A percentile compares a stretch with the other conserved stretches of the same genome.
phyloP scores from a whole-genome alignment of 2,329 filamentous ascomycete genomes.

The Phoma sp. region DNA sequence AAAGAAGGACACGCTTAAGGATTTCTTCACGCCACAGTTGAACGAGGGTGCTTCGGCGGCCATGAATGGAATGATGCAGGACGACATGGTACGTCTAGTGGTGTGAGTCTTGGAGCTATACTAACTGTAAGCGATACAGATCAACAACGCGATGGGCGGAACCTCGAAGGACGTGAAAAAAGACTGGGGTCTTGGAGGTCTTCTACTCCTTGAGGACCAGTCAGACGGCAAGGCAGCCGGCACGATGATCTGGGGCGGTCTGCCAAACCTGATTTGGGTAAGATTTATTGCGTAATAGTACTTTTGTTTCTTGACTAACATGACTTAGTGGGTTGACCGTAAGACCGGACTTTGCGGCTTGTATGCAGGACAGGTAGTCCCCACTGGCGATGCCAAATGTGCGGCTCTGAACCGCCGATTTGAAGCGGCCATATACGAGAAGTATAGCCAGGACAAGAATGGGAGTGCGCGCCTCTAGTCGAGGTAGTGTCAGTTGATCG shows the following conservation, averaged over 20 bases:
- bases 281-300: conserved; percentile 1
- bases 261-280: conserved; percentile 45
- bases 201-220: conserved; percentile 31
- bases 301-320: neutral
- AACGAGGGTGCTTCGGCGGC: conserved; percentile 13
- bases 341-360: conserved; percentile 39
- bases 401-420: conserved; percentile 25
- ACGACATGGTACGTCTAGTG: conserved; percentile 20
- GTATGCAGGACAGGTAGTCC: conserved; percentile 39
- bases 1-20: conserved; percentile 31
- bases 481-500: neutral
- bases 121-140: conserved; percentile 9
- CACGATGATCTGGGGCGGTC: conserved; percentile 44
- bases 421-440: conserved; percentile 29
- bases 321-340: conserved; percentile 39
- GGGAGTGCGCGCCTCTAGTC: conserved; percentile 11
- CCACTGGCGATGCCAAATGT: conserved; percentile 35
- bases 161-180: conserved; percentile 21
- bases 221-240: conserved; percentile 32
- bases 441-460: conserved; percentile 15
- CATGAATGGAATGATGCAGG: conserved; percentile 47
- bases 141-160: conserved; percentile 35
- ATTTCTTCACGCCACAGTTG: conserved; percentile 44
- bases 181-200: conserved; percentile 42
- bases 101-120: neutral